Percentiles rank a stretch among this genome's conserved stretches.
These are phyloP conservation scores for Aulographum hederae DNA, from an alignment of 2,329 filamentous ascomycete genomes.

Conservation along the genomic window DNA sequence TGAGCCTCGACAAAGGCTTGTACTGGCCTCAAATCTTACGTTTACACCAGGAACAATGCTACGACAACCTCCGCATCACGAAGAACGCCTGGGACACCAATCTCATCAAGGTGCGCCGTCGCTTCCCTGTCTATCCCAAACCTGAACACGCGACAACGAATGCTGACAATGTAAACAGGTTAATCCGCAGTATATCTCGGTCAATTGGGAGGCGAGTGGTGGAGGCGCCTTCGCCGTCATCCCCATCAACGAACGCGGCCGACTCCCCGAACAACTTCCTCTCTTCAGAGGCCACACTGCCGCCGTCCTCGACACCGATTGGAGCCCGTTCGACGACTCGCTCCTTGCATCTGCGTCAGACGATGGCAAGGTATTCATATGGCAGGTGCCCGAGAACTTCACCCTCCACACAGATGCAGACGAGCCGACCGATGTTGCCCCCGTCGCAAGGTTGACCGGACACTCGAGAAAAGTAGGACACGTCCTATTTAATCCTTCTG, in stretches of 20 bases:
- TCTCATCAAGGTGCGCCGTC: conserved; percentile 63
- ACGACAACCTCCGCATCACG: conserved; percentile 93
- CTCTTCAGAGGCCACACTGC: conserved; percentile 93
- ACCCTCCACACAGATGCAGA: conserved; percentile 69
- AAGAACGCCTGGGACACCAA: conserved; percentile 99
- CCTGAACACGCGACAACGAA: too few species aligned
- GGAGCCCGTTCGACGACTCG: conserved; percentile 93
- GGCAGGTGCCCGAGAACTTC: conserved; percentile 83
- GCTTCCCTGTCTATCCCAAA: too few species aligned
- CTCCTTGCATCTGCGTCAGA: conserved; percentile 88
- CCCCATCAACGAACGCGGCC: conserved; percentile 73
- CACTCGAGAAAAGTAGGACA: conserved; percentile 96
- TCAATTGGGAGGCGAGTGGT: conserved; percentile 96
- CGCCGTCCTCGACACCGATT: conserved; percentile 92
- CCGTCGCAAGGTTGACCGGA: conserved; percentile 64
- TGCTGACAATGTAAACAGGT: conserved; percentile 51
- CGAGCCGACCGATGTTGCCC: conserved; percentile 63
- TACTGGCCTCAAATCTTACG: background rate
- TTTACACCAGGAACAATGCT: conserved; percentile 61
- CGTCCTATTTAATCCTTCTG: conserved; percentile 91
- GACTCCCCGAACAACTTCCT: conserved; percentile 80
- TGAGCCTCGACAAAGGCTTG: conserved; percentile 12
- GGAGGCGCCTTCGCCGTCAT: conserved; percentile 96
- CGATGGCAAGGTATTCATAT: conserved; percentile 91
- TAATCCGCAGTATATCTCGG: conserved; percentile 87